These are phyloP conservation scores for Phycomyces nitens DNA, from an alignment of 192 early-diverging fungal species.

Conservation along the genomic window DNA sequence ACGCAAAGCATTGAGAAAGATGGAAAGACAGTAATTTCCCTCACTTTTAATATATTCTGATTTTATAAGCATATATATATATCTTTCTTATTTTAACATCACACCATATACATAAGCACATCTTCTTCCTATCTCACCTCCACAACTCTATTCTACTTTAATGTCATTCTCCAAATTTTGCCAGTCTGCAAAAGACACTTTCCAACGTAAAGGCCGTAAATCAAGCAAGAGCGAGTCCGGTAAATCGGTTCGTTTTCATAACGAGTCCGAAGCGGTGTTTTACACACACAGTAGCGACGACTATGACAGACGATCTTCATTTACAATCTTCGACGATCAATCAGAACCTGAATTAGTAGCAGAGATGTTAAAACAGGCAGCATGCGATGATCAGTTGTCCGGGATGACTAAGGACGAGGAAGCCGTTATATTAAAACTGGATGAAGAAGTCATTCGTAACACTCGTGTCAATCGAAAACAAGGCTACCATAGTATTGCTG, in stretches of 20 bases:
- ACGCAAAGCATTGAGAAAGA: too few relatives aligned
- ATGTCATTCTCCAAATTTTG: too few relatives aligned
- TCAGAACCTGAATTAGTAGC: not conserved
- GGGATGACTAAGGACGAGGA: constrained; percentile 2
- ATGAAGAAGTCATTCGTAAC: constrained; percentile 24
- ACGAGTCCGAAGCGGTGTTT: constrained; percentile 7
- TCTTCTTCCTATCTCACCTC: too few relatives aligned
- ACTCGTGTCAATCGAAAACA: constrained; percentile 23
- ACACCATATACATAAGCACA: too few relatives aligned
- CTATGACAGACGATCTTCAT: constrained; percentile 19
- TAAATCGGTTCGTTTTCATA: constrained; percentile 24
- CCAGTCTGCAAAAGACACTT: too few relatives aligned
- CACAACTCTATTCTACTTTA: too few relatives aligned
- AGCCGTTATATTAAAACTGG: not conserved
- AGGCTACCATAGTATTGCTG: constrained; percentile 24
- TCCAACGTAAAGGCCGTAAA: not conserved
- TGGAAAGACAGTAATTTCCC: too few relatives aligned
- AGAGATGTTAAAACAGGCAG: not conserved
- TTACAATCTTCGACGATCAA: not conserved
- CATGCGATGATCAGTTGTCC: not conserved
- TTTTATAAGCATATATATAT: too few relatives aligned
- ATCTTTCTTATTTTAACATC: too few relatives aligned
- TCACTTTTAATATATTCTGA: too few relatives aligned
- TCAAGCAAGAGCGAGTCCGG: not conserved
- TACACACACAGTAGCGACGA: constrained; percentile 24